Evolutionary conservation across 148 eudicot genomes (phyloP), one percentile per base, ranked within the genome.

Genomic region (Chenopodium quinoa): DNA sequence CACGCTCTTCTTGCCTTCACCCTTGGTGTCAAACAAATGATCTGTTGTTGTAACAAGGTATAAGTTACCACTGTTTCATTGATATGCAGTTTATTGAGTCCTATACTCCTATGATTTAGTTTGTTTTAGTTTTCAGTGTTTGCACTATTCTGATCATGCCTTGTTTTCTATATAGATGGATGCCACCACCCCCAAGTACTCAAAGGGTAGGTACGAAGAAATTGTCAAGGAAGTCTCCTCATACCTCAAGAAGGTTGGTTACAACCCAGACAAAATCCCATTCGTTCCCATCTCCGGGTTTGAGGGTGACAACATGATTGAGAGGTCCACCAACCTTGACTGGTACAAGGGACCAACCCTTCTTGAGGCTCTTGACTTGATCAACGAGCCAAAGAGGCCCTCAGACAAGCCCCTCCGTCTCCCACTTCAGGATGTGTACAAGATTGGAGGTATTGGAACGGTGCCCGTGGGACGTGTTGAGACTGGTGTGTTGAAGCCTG

Each of bases 1-100:
- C 90, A 88, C 7, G 86, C 90, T 8, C 81, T 83, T 67, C 86
- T 86, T 77, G 84, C 86, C 40, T 86, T 86, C 84, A 86, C 88
- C 22, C 86, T 86, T 78, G 86, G 88, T 83, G 88, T 86, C 44
- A 86, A 54, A 62, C 86, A 83, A 73, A 86, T 86, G 88, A 86
- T 86, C 56, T 86, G 88, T 27, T 83, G 86, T 27, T 81, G 86
- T 60, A 86, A 86, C 78, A 86, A 83, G 88, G 88, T 86, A 75
- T 23, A 63, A 52, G 12, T 75, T 23, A 19, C 2, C 40, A 32
- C 25, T 48, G 14, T 34, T 8, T 7, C 16, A 58, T 58, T 58
- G 6, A 58, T 17, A 58, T 62, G 25, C 13, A 62, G 25, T 62
- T 20, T 7, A 20, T 22, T 2, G 4, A 5, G 66, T 1, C 3